A percentile compares a stretch with the other conserved stretches of the same genome.
These are phyloP conservation scores for Boletus huronensis DNA, from an alignment of 768 basidiomycete genomes.

Conservation along the genomic window DNA sequence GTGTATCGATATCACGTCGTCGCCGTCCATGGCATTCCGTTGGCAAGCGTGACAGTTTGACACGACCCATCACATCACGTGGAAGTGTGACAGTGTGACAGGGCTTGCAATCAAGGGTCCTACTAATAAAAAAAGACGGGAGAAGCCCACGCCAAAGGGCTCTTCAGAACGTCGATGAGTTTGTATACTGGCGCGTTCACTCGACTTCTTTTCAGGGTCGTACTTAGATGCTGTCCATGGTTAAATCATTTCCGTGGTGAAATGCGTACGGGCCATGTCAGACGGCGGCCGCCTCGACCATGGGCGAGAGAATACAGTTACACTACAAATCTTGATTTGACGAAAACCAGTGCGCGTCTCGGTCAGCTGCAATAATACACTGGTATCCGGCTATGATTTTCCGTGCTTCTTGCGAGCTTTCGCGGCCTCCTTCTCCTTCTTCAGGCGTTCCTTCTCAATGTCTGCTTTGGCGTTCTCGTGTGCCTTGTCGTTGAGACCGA, in stretches of 20 bases:
- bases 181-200: background rate
- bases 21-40: conserved; percentile 20
- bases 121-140: no score
- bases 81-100: conserved; percentile 1
- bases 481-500: conserved; percentile 84
- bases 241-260: conserved; percentile 15
- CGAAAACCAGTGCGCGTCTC: background rate
- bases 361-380: background rate
- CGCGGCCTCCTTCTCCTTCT: conserved; percentile 58
- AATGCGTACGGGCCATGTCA: background rate
- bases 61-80: conserved; percentile 32
- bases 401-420: conserved; percentile 37
- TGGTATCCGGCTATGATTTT: conserved; percentile 20
- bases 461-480: conserved; percentile 79
- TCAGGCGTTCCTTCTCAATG: conserved; percentile 47
- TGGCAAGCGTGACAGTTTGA: conserved; percentile 15
- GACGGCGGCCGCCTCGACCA: background rate
- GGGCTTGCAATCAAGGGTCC: no score
- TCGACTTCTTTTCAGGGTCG: background rate
- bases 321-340: background rate
- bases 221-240: background rate
- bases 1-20: conserved; percentile 35
- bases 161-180: no score
- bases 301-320: background rate
- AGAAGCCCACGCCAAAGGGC: no score